A percentile compares a stretch with the other conserved stretches of the same genome.
Conservation (phyloP, 2,329 filamentous ascomycete genomes). For the Ascosphaera aggregata region DNA sequence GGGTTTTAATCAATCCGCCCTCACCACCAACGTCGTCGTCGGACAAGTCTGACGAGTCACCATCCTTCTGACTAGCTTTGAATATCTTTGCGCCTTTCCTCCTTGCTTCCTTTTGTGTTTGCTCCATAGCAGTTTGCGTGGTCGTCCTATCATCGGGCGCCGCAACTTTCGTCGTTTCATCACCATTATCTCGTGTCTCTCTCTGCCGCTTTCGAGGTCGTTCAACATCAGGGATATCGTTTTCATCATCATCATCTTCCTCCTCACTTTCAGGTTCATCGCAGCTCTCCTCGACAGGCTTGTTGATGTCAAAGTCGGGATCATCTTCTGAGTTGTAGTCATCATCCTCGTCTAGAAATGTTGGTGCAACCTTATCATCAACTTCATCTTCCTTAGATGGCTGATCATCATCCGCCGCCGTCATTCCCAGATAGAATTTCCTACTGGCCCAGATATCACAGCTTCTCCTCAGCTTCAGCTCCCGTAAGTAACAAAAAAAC, state of each 20-base stretch:
- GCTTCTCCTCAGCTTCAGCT: no score
- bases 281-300: constrained; percentile 10
- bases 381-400: not conserved
- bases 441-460: no score
- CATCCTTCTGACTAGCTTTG: constrained; percentile 17
- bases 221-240: constrained; percentile 13
- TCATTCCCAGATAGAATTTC: no score
- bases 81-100: constrained; percentile 20
- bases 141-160: constrained; percentile 34
- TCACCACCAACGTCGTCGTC: constrained; percentile 23
- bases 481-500: no score
- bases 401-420: no score
- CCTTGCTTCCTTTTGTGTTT: constrained; percentile 17
- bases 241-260: constrained; percentile 10
- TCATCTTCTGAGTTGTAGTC: constrained; percentile 21
- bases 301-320: constrained; percentile 20
- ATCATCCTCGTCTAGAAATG: constrained; percentile 9
- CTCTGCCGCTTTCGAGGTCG: constrained; percentile 17
- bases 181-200: constrained; percentile 6
- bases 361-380: not conserved
- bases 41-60: constrained; percentile 13
- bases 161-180: constrained; percentile 18
- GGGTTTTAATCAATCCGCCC: constrained; percentile 29
- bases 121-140: constrained; percentile 25
- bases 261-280: constrained; percentile 10